phyloP scores from a whole-genome alignment of 441 rosid species.

The Gossypium schwendimanii region DNA sequence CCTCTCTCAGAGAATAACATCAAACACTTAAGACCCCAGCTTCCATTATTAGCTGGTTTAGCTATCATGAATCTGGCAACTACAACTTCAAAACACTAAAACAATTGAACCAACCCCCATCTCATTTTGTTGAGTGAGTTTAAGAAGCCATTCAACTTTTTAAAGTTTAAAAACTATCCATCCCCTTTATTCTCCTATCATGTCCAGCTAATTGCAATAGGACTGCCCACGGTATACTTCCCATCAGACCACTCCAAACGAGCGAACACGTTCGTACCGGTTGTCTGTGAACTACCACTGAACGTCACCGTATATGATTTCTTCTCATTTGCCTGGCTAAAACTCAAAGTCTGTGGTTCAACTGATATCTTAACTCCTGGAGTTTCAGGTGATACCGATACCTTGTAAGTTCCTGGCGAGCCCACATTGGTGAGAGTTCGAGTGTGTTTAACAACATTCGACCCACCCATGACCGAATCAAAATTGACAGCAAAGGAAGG shows the following conservation, averaged over 20 bases:
- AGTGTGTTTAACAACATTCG: slow-evolving; percentile 38
- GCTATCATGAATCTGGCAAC: slow-evolving; percentile 1
- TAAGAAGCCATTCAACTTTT: neutral
- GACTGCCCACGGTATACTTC: slow-evolving; percentile 59
- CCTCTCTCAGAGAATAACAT: slow-evolving; percentile 19
- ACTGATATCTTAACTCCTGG: slow-evolving; percentile 46
- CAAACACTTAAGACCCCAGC: slow-evolving; percentile 15
- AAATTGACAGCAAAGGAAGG: slow-evolving; percentile 52
- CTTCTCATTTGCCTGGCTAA: slow-evolving; percentile 49
- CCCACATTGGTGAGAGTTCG: slow-evolving; percentile 58
- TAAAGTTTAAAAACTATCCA: neutral
- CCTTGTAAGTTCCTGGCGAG: slow-evolving; percentile 52
- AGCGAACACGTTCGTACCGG: slow-evolving; percentile 37
- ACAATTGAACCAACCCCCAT: neutral
- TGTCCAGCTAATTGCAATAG: slow-evolving; percentile 70
- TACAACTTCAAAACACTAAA: neutral
- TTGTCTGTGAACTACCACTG: slow-evolving; percentile 34
- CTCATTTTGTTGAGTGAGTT: slow-evolving; percentile 15
- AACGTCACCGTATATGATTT: slow-evolving; percentile 62
- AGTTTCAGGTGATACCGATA: slow-evolving; percentile 26
- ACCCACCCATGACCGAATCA: slow-evolving; percentile 18
- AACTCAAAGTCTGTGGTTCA: slow-evolving; percentile 53
- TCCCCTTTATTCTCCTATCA: slow-evolving; percentile 15
- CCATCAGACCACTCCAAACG: slow-evolving; percentile 78
- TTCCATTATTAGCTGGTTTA: slow-evolving; percentile 16